Base-by-base conservation (phyloP, 176 grass and related monocot species). In the Musa troglodytarum region DNA sequence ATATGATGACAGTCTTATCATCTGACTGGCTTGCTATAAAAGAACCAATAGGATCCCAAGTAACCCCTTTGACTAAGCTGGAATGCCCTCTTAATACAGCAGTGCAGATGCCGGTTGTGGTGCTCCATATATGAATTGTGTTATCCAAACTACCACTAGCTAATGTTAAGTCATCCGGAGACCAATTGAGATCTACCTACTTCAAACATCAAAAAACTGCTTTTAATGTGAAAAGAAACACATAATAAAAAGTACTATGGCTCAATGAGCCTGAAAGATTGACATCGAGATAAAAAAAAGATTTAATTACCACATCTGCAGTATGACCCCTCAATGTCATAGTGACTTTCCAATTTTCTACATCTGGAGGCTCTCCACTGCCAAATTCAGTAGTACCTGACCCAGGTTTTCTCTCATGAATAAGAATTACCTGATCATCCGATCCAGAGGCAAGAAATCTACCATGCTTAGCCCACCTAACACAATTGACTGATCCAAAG, bases 111-210 rank as follows among this genome's bases (percentile, higher is more conserved):
- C 95, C 95, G 0, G 91, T 99, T 50, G 86, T 73, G 84, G 89
- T 82, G 79, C 81, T 94, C 95, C 95, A 99, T 58, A 99, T 94
- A 76, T 99, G 95, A 68, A 99, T 84, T 70, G 90, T 99, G 64
- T 99, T 94, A 80, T 99, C 95, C 72, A 99, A 87, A 74, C 88
- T 92, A 26, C 90, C 95, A 29, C 90, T 99, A 70, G 95, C 95
- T 78, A 99, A 80, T 49, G 82, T 99, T 75, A 76, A 80, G 71
- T 99, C 95, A 82, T 99, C 91, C 52, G 95, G 90, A 55, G 95
- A 99, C 95, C 95, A 99, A 86, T 91, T 99, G 71, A 99, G 90
- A 83, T 99, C 95, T 67, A 99, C 95, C 95, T 99, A 89, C 73
- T 91, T 89, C 59, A 80, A 49, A 54, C 86, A 89, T 81, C 65